A percentile compares a stretch with the other conserved stretches of the same genome.
Evolutionary conservation across 805 yeast species (phyloP).

Genomic region (Saccharomycopsis selenospora): DNA sequence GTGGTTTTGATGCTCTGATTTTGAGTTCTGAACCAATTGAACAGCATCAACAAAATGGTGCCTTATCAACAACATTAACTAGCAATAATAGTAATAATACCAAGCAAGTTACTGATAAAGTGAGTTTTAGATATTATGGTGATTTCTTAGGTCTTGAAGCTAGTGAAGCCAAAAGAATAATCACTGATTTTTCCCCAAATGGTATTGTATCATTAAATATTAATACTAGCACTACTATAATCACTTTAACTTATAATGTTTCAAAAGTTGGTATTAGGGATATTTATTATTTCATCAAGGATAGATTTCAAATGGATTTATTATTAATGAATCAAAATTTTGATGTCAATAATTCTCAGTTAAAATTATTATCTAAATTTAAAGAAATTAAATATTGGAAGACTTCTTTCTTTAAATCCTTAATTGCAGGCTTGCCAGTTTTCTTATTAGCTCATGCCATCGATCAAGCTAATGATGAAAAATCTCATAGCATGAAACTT

Average conservation of each 20-base stretch:
- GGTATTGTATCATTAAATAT: constrained; percentile 41
- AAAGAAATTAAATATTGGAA: constrained; percentile 74
- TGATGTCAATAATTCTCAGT: constrained; percentile 47
- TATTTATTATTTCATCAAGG: constrained; percentile 46
- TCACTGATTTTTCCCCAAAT: neutral
- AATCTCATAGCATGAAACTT: constrained; percentile 20
- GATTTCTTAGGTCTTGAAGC: neutral
- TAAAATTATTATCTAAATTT: constrained; percentile 57
- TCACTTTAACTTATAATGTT: constrained; percentile 43
- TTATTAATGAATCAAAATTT: constrained; percentile 35
- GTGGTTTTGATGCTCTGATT: constrained; percentile 58
- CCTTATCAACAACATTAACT: neutral
- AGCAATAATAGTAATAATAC: neutral
- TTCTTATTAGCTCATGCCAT: constrained; percentile 38
- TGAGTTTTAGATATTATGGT: neutral
- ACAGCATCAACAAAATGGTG: constrained; percentile 4
- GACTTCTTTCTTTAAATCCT: constrained; percentile 42
- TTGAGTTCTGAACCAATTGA: constrained; percentile 19
- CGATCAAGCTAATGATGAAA: constrained; percentile 32
- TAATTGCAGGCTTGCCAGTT: constrained; percentile 58
- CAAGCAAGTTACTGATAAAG: neutral
- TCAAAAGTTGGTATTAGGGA: constrained; percentile 52
- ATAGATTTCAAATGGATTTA: constrained; percentile 19
- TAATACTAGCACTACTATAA: constrained; percentile 37
- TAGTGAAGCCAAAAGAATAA: neutral